These are phyloP conservation scores for Coelastrella sp. DNA, from an alignment of 139 green algal genomes.

Conservation along the genomic window DNA sequence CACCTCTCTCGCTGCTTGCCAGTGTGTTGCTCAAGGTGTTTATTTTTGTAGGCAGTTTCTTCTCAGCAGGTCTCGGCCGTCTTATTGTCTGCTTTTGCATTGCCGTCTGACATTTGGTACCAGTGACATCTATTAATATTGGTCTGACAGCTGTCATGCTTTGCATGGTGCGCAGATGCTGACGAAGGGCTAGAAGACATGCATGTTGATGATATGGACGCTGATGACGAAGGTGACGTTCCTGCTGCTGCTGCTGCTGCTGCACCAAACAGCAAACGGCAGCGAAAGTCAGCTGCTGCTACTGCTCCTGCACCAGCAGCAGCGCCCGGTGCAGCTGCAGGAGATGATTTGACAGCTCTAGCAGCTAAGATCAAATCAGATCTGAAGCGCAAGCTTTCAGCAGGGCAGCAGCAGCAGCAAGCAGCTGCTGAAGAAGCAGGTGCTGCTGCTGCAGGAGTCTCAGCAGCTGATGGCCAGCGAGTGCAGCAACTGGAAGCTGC, in stretches of 20 bases:
- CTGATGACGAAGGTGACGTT: background rate
- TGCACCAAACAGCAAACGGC: background rate
- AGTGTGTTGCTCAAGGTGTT: too few species aligned
- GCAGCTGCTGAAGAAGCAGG: background rate
- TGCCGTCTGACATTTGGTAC: too few species aligned
- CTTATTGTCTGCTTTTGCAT: too few species aligned
- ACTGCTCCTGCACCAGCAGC: background rate
- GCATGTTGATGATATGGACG: background rate
- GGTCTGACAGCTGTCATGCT: background rate
- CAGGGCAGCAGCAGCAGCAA: background rate
- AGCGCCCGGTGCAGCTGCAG: background rate
- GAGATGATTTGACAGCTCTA: background rate
- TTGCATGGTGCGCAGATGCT: background rate
- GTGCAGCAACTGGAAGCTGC: slow-evolving; percentile 5
- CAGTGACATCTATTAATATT: too few species aligned
- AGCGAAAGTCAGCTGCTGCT: background rate
- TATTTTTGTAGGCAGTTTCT: too few species aligned
- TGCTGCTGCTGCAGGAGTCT: background rate
- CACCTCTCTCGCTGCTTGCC: too few species aligned
- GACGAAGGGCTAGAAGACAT: background rate
- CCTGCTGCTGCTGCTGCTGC: background rate
- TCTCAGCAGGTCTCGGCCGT: too few species aligned
- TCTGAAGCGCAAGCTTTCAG: background rate
- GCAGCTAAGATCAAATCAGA: background rate
- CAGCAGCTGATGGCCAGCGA: background rate